Evolutionary conservation across 306 rosid species (phyloP).

Genomic region (Rosa chinensis): DNA sequence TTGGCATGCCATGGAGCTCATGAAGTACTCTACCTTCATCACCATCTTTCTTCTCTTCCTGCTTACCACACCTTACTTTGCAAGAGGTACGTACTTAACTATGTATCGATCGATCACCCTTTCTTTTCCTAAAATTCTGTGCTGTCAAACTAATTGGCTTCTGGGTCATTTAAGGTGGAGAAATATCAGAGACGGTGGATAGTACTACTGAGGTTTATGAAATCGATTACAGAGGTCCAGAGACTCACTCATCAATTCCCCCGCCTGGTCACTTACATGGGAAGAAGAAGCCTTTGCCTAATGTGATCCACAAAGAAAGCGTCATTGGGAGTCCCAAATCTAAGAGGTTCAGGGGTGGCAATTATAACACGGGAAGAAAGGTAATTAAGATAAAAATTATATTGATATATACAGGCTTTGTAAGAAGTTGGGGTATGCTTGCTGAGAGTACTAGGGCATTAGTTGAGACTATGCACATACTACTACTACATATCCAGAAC

Average conservation of each 20-base stretch:
- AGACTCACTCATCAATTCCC: slow-evolving; percentile 76
- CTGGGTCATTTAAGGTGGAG: background rate
- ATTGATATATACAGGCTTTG: background rate
- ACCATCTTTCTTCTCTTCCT: slow-evolving; percentile 45
- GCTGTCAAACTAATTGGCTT: background rate
- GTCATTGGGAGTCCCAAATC: slow-evolving; percentile 22
- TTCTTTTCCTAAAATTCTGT: background rate
- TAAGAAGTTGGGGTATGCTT: background rate
- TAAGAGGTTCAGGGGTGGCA: slow-evolving; percentile 24
- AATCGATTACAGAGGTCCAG: slow-evolving; percentile 95
- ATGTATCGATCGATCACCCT: background rate
- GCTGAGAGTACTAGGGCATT: background rate
- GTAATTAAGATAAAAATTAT: slow-evolving; percentile 16
- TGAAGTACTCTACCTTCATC: slow-evolving; percentile 35
- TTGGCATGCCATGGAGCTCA: slow-evolving; percentile 51
- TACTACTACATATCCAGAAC: background rate
- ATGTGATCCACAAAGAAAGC: slow-evolving; percentile 31
- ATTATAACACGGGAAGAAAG: slow-evolving; percentile 32
- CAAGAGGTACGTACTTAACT: slow-evolving; percentile 35
- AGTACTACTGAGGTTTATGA: slow-evolving; percentile 54
- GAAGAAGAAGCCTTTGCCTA: slow-evolving; percentile 11
- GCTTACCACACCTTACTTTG: slow-evolving; percentile 39
- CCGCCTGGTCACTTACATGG: slow-evolving; percentile 61
- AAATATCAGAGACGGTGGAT: slow-evolving; percentile 28
- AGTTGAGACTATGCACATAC: background rate